Evolutionary conservation across 2,329 filamentous ascomycete genomes (phyloP), one percentile per base, ranked within the genome.

Genomic region (Pseudonectria buxi): DNA sequence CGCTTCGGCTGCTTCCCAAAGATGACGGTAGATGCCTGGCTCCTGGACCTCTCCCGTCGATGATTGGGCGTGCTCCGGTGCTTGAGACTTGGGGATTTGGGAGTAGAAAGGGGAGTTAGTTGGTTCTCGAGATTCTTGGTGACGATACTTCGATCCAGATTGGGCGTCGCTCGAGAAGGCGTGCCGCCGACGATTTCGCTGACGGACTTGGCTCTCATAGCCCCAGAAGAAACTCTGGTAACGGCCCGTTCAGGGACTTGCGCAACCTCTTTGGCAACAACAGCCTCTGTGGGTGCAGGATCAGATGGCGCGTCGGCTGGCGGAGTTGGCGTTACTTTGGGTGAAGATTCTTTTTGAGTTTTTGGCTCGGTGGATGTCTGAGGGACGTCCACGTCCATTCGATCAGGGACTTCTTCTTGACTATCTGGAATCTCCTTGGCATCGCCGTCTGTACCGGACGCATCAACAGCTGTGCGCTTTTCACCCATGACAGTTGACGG

Each of bases 11-110:
- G 76, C 51, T 85, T 87, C 3, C 83, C 81, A 55, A 94, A 92
- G 0, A 90, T 72, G 4, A 92, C 86, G 0, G 78, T 85, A 2
- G 82, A 86, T 11, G 82, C 68, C 47, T 82, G 82, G 44, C 71
- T 78, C 51, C 78, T 82, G 33, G 75, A 71, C 44, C 69, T 74
- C 24, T 74, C 68, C 46, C 74, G 78, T 26, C 64, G 63, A 39
- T 74, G 71, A 18, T 46, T 45, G 6, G 57, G 43, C 7, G 53
- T 36, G 18, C 46, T 44, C 16, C 49, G 51, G 5, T 49, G 43
- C 32, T 57, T 58, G 3, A 57, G 45, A 2, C 54, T 54, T 4
- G 67, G 64, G 11, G 67, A 71, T 43, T 62, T 66, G 36, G 61
- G 65, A 14, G 62, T 69, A 44, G 57, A 62, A 10, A 62, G 44